A percentile compares a stretch with the other conserved stretches of the same genome.
phyloP scores from a whole-genome alignment of 768 basidiomycete genomes.

The Ramaria sp. region DNA sequence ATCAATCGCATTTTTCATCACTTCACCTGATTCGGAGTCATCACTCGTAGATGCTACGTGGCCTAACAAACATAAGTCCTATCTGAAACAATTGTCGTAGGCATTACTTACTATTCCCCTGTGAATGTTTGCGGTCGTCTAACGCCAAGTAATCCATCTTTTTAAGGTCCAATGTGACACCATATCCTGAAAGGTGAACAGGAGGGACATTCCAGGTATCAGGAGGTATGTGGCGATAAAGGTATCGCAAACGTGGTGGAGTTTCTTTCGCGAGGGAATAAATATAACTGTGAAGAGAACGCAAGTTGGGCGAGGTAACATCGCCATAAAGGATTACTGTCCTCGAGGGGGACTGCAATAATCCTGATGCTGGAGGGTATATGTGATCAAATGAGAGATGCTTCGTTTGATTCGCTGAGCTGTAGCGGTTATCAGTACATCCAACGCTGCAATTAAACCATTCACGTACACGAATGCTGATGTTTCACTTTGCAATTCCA shows the following conservation, averaged over 20 bases:
- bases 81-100: neutral
- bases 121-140: slow-evolving; percentile 53
- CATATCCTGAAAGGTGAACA: slow-evolving; percentile 73
- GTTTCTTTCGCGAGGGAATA: slow-evolving; percentile 35
- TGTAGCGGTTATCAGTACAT: slow-evolving; percentile 7
- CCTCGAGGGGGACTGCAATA: slow-evolving; percentile 37
- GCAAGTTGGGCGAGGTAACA: slow-evolving; percentile 55
- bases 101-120: neutral
- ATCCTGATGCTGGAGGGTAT: slow-evolving; percentile 37
- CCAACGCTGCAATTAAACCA: neutral
- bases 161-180: slow-evolving; percentile 87
- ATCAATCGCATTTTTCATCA: slow-evolving; percentile 23
- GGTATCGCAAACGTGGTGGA: slow-evolving; percentile 50
- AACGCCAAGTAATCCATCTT: slow-evolving; percentile 94
- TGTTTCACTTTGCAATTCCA: neutral
- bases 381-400: slow-evolving; percentile 73
- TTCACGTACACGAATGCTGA: slow-evolving; percentile 1
- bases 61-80: neutral
- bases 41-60: neutral
- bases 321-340: slow-evolving; percentile 76
- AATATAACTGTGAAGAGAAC: slow-evolving; percentile 57
- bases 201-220: slow-evolving; percentile 14
- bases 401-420: slow-evolving; percentile 32
- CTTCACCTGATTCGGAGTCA: neutral
- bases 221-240: slow-evolving; percentile 61